Conservation (phyloP, 2,329 filamentous ascomycete species). For the Lachnellula hyalina region DNA sequence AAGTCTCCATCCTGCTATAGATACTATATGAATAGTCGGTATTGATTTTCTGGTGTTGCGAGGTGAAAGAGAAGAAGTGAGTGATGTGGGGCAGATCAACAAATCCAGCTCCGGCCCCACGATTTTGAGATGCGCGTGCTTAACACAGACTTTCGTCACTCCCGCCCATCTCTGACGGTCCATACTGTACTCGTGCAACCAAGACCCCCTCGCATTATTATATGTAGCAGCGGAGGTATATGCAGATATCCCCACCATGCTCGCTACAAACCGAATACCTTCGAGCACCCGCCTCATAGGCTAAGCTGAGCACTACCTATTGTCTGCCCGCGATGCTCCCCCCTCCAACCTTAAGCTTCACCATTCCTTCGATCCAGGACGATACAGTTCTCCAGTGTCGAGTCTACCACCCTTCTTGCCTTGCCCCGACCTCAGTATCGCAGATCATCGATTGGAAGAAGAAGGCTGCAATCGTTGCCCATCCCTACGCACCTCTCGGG, state of each 20-base stretch:
- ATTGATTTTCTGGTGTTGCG: no score
- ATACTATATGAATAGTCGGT: no score
- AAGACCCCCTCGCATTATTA: background rate
- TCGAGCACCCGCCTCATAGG: slow-evolving; percentile 5
- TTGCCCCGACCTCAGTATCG: slow-evolving; percentile 24
- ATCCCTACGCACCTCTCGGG: slow-evolving; percentile 86
- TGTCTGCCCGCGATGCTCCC: slow-evolving; percentile 43
- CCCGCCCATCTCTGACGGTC: background rate
- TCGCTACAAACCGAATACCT: background rate
- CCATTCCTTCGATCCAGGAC: slow-evolving; percentile 81
- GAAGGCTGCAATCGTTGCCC: slow-evolving; percentile 66
- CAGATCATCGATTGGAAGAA: slow-evolving; percentile 31
- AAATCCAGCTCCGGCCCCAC: no score
- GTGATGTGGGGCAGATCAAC: no score
- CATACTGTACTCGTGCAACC: background rate
- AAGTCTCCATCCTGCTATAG: no score
- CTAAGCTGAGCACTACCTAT: background rate
- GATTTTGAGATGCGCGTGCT: background rate
- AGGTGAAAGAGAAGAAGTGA: no score
- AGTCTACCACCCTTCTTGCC: slow-evolving; percentile 64
- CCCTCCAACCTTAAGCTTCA: slow-evolving; percentile 59
- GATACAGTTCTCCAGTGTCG: slow-evolving; percentile 71
- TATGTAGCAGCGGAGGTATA: background rate
- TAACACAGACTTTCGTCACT: background rate
- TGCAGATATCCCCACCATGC: background rate